Evolutionary conservation across 2,329 filamentous ascomycete species (phyloP).

Genomic region (Ambrosiella beaveri): DNA sequence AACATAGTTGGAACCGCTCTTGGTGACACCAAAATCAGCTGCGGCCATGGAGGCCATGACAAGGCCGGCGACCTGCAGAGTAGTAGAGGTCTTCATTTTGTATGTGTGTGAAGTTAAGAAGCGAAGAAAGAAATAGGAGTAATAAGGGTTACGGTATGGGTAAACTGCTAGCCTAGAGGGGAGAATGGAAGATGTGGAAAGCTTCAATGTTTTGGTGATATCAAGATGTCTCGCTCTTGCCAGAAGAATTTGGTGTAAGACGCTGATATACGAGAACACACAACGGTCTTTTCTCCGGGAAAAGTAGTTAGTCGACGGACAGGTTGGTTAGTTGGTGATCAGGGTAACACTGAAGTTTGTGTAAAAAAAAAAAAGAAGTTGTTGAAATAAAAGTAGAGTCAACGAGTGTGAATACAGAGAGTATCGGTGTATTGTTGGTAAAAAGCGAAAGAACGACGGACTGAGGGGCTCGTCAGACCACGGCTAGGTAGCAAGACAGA

Average conservation of each 20-base stretch:
- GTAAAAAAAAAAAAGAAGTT: not conserved
- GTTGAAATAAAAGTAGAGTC: not conserved
- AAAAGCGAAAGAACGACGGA: conserved; percentile 5
- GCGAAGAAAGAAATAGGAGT: not conserved
- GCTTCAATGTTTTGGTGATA: not conserved
- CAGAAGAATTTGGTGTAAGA: conserved; percentile 3
- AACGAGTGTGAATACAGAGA: not conserved
- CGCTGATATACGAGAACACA: not conserved
- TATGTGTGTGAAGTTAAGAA: not conserved
- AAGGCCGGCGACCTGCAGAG: conserved; percentile 5
- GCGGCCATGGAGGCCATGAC: conserved; percentile 17
- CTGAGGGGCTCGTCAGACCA: conserved; percentile 12
- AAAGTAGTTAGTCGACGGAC: not conserved
- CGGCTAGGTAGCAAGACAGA: conserved; percentile 5
- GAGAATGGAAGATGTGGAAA: not conserved
- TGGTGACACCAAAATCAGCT: conserved; percentile 27
- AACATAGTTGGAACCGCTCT: conserved; percentile 25
- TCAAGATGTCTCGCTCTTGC: not conserved
- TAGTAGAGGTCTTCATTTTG: conserved; percentile 7
- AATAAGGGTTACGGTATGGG: not conserved
- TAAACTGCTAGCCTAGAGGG: not conserved
- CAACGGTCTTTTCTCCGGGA: conserved; percentile 5
- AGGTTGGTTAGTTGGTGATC: not conserved
- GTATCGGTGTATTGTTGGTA: not conserved
- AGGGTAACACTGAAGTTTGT: not conserved